A percentile compares a stretch with the other conserved stretches of the same genome.
Conservation (phyloP, 78 protist genomes). For the Diacronema lutheri region DNA sequence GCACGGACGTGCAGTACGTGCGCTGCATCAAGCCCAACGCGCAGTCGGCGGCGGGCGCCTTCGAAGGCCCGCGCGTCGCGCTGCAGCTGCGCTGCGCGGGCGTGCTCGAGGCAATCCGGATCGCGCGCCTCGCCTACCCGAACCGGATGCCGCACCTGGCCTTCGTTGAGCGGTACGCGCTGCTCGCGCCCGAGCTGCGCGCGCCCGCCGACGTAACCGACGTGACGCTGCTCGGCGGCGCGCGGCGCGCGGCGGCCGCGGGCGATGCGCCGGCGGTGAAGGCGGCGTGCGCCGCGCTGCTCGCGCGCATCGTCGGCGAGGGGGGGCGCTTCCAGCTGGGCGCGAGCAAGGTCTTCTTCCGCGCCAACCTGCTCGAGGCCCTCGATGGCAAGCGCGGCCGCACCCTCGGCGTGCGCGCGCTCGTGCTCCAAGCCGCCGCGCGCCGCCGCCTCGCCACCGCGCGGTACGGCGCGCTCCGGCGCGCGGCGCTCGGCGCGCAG, state of each 20-base stretch:
- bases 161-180: slow-evolving; percentile 55
- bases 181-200: neutral
- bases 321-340: slow-evolving; percentile 4
- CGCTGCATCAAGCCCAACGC: slow-evolving; percentile 90
- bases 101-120: slow-evolving; percentile 84
- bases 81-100: slow-evolving; percentile 88
- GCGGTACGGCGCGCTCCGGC: neutral
- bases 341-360: slow-evolving; percentile 33
- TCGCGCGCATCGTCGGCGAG: neutral
- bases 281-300: neutral
- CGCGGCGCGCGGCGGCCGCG: neutral
- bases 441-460: neutral
- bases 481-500: neutral
- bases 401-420: neutral
- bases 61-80: slow-evolving; percentile 54
- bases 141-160: slow-evolving; percentile 65
- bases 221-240: neutral
- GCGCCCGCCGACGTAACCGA: neutral
- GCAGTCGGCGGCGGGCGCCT: slow-evolving; percentile 53
- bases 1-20: slow-evolving; percentile 82
- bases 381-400: neutral
- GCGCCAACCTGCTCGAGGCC: neutral
- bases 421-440: neutral
- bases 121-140: slow-evolving; percentile 80
- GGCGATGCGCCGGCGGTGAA: neutral